Evolutionary conservation across 2,329 filamentous ascomycete genomes (phyloP).

Genomic region (Chaetomium sp.): DNA sequence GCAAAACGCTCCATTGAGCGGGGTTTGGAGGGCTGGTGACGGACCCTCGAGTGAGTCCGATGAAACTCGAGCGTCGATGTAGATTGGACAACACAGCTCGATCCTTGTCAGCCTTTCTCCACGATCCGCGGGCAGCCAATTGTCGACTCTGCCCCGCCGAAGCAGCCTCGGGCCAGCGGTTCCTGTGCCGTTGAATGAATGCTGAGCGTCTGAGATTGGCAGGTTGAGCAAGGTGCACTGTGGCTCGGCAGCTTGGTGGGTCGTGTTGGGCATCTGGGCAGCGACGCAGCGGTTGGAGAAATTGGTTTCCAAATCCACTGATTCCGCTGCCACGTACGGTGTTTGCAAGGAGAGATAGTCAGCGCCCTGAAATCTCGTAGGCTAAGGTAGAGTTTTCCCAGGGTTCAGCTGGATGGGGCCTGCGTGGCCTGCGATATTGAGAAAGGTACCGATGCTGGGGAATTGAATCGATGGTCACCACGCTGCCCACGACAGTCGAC

Average conservation of each 20-base stretch:
- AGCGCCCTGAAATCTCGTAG: slow-evolving; percentile 11
- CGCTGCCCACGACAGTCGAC: neutral
- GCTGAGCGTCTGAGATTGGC: too few relatives aligned
- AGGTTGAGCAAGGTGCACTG: neutral
- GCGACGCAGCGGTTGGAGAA: slow-evolving; percentile 3
- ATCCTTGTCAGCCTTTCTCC: slow-evolving; percentile 10
- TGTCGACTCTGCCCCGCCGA: neutral
- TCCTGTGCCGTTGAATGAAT: too few relatives aligned
- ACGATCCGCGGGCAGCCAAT: slow-evolving; percentile 17
- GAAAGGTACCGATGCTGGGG: neutral
- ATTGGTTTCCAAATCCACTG: slow-evolving; percentile 10
- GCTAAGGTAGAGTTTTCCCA: neutral
- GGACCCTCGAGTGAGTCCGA: neutral
- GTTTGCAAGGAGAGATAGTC: neutral
- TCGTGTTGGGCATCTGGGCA: slow-evolving; percentile 21
- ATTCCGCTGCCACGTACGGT: slow-evolving; percentile 19
- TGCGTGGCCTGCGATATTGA: neutral
- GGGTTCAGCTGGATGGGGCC: neutral
- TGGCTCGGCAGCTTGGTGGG: slow-evolving; percentile 6
- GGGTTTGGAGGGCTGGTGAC: neutral
- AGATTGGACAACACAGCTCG: slow-evolving; percentile 2
- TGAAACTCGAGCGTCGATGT: neutral
- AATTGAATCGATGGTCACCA: neutral
- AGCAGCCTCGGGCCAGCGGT: slow-evolving; percentile 12
- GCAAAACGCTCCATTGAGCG: too few relatives aligned